Evolutionary conservation across 441 rosid species (phyloP).

Genomic region (Capsella rubella): DNA sequence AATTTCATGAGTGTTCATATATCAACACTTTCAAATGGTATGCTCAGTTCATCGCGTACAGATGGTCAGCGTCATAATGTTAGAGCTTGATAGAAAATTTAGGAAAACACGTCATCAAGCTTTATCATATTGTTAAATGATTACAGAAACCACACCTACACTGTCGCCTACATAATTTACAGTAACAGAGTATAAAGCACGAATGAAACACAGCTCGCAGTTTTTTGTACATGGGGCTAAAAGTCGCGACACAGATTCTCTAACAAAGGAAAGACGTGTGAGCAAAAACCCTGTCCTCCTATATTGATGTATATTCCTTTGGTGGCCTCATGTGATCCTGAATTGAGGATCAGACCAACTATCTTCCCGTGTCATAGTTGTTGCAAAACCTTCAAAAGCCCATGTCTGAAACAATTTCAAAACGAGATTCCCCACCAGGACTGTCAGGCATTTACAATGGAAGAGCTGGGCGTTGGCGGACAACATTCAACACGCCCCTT

Average conservation of each 20-base stretch:
- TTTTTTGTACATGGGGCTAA: conserved; percentile 12
- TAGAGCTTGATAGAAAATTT: not conserved
- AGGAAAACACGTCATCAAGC: conserved; percentile 2
- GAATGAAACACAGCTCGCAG: conserved; percentile 17
- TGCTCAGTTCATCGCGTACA: not conserved
- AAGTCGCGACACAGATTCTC: not conserved
- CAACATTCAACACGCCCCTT: conserved; percentile 80
- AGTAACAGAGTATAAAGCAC: conserved; percentile 21
- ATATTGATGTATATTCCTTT: conserved; percentile 2
- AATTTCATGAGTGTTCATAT: not conserved
- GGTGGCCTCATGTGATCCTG: conserved; percentile 21
- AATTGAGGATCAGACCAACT: conserved; percentile 26
- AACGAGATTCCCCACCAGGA: conserved; percentile 8
- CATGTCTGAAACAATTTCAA: conserved; percentile 14
- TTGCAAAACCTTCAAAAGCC: conserved; percentile 21
- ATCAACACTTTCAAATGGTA: not conserved
- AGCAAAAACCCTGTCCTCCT: not conserved
- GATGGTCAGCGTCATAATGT: not conserved
- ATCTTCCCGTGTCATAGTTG: conserved; percentile 13
- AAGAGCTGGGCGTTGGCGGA: conserved; percentile 75
- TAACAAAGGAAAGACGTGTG: conserved; percentile 16
- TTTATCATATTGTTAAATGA: not conserved
- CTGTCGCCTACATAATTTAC: conserved; percentile 20
- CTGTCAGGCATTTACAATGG: conserved; percentile 43
- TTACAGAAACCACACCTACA: conserved; percentile 7